Conservation (phyloP, 2,329 filamentous ascomycete species). For the Aureobasidium namibiae region DNA sequence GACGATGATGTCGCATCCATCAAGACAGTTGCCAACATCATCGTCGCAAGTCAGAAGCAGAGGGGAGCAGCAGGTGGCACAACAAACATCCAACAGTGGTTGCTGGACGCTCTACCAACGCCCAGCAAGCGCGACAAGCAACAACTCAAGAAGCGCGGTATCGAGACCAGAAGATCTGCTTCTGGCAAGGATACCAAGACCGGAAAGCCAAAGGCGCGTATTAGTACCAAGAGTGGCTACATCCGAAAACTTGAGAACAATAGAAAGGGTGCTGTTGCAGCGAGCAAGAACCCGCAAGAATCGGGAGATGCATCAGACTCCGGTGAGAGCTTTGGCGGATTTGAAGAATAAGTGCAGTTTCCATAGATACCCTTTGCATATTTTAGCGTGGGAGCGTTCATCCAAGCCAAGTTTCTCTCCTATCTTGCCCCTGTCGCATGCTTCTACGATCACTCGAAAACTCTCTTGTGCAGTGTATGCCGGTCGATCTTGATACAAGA, state of each 20-base stretch:
- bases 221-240: constrained; percentile 76
- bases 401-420: background rate
- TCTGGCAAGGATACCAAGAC: constrained; percentile 34
- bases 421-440: background rate
- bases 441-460: background rate
- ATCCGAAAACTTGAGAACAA: constrained; percentile 63
- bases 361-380: background rate
- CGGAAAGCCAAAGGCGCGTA: constrained; percentile 50
- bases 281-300: constrained; percentile 23
- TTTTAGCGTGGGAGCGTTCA: background rate
- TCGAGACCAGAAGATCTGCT: constrained; percentile 57
- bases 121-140: constrained; percentile 78
- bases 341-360: constrained; percentile 22
- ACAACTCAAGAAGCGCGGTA: constrained; percentile 70
- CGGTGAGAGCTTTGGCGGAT: constrained; percentile 35
- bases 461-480: background rate
- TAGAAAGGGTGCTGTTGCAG: constrained; percentile 32
- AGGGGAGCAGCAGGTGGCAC: constrained; percentile 40
- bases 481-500: background rate
- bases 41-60: constrained; percentile 71
- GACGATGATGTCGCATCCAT: constrained; percentile 88
- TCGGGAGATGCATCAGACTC: constrained; percentile 14
- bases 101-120: constrained; percentile 77
- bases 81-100: constrained; percentile 66
- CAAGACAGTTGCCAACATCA: constrained; percentile 88